Base-by-base conservation (phyloP, 225 moss, liverwort and hornwort genomes). In the Marchantia paleacea region DNA sequence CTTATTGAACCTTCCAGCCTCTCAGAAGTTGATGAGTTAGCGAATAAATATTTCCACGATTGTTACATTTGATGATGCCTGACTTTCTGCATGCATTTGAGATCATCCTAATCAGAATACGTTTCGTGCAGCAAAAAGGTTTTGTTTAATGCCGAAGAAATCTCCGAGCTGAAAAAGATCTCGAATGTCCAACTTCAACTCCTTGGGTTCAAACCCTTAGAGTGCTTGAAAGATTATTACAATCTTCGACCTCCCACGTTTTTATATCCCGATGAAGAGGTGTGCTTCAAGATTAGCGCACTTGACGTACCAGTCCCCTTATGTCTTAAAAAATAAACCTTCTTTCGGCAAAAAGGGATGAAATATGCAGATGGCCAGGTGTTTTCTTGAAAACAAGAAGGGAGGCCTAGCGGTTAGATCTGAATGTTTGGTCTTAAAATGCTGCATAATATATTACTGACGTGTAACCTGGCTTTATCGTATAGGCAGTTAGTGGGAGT, bases 191-290 rank as follows among this genome's bases (percentile, higher is more conserved):
- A 95, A 86, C 89, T 99, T 55, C 95, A 85, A 84, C 99, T 99
- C 58, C 84, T 94, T 75, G 99, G 99, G 72, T 99, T 95, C 77
- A 99, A 99, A 77, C 80, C 91, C 54, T 83, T 95, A 62, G 69
- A 85, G 67, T 92, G 86, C 83, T 81, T 99, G 79, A 91, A 90
- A 85, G 89, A 91, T 61, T 91, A 95, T 82, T 89, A 95, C 87
- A 99, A 95, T 87, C 83, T 94, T 84, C 90, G 92, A 31, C 91
- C 99, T 58, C 92, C 99, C 50, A 99, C 99, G 53, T 99, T 99
- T 81, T 77, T 99, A 50, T 99, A 92, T 82, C 99, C 99, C 75
- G 99, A 99, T 78, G 99, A 99, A 82, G 92, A 92, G 87, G 97
- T 97, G 77, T n/a, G 29, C 25, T 50, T 71, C 1, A 18, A 19